Base-by-base conservation (phyloP, 2,329 filamentous ascomycete species). In the Diatrype stigma region DNA sequence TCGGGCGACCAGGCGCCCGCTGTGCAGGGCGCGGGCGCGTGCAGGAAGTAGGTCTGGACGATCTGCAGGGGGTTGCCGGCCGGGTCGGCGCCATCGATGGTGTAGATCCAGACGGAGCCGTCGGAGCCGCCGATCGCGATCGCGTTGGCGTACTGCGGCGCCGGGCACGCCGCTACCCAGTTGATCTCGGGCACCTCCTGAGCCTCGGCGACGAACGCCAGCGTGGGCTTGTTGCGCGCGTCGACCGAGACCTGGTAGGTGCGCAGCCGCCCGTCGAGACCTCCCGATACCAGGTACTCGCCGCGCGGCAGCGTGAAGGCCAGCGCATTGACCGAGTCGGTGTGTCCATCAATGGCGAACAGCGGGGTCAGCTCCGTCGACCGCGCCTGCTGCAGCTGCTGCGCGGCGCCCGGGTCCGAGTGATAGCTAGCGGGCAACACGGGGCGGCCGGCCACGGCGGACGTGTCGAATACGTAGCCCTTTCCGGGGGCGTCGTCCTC, bases 121-220 rank as follows among this genome's bases (percentile, higher is more conserved):
- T 99, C 92, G 34, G 81, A 88, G 32, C 91, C 91, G 51, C 94
- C 94, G 7, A 99, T 74, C 0, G 94, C 94, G 55, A 99, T 67
- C 8, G 90, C 85, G 72, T 96, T 95, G 54, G 87, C 82, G 66
- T 89, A 83, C 6, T 77, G 73, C 12, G 84, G 70, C 54, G 85
- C 77, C 1, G 92, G 91, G 66, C 89, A 96, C 0, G 90, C 73
- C 1, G 77, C 72, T 32, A 97, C 71, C 92, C 93, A 99, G 75
- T 94, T 96, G 64, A 99, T 87, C 71, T 97, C 93, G 61, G 95
- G 88, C 10, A 96, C 93, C 69, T 99, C 94, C 63, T 91, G 87
- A 3, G 85, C 82, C 64, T 94, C 89, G 50, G 81, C 88, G 8
- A 96, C 70, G 63, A 89, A 87, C 42, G 79, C 75, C 63, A 82